Percentiles rank a stretch among this genome's conserved stretches.
These are phyloP conservation scores for Phytophthora hibernalis DNA, from an alignment of 352 stramenopile genomes.

Conservation along the genomic window DNA sequence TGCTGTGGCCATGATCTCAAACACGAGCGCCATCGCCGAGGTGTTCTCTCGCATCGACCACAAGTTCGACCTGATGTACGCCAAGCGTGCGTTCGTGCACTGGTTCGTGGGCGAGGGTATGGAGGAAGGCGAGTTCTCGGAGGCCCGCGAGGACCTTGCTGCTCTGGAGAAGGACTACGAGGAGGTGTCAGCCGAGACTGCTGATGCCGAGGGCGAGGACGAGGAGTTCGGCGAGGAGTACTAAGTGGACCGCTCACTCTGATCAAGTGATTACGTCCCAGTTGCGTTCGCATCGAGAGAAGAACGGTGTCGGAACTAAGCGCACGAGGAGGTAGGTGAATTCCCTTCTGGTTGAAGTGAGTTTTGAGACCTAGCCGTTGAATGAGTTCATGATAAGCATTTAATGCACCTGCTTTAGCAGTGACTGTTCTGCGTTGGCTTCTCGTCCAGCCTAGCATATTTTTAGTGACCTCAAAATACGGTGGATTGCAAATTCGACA, in stretches of 20 bases:
- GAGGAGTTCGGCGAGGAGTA: slow-evolving; percentile 94
- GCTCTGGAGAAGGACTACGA: slow-evolving; percentile 96
- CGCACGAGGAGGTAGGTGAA: no score
- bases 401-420: slow-evolving; percentile 2
- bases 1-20: slow-evolving; percentile 99
- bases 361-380: slow-evolving; percentile 2
- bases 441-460: background rate
- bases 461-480: slow-evolving; percentile 1
- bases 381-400: background rate
- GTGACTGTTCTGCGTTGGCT: background rate
- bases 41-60: slow-evolving; percentile 98
- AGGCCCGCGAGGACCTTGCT: slow-evolving; percentile 96
- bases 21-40: slow-evolving; percentile 98
- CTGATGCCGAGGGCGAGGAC: slow-evolving; percentile 96
- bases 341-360: background rate
- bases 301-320: background rate
- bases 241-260: slow-evolving; percentile 40
- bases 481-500: background rate
- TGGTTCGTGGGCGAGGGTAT: slow-evolving; percentile 99
- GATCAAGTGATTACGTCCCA: background rate
- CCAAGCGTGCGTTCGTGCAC: slow-evolving; percentile 99
- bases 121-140: slow-evolving; percentile 99
- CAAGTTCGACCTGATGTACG: slow-evolving; percentile 99
- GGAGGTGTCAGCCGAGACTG: slow-evolving; percentile 98
- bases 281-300: background rate